Evolutionary conservation across 352 stramenopile species (phyloP), one percentile per base, ranked within the genome.

Genomic region (Phytophthora citrophthora): DNA sequence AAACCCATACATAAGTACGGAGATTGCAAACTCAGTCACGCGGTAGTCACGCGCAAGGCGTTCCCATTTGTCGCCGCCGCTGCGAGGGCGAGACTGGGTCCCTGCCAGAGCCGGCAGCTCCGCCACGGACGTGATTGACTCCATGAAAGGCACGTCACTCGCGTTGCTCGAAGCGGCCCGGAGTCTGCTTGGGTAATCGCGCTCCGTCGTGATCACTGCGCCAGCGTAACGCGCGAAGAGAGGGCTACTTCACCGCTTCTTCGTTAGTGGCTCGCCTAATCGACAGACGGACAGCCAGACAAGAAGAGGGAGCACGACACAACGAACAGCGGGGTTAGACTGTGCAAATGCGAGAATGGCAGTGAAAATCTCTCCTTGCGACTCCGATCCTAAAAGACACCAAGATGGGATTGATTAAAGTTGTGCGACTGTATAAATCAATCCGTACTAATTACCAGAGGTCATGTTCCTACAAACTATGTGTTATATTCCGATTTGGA

Each of bases 111-210:
- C 23, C 18, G 69, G 64, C 13, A 74, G 32, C 34, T 66, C 69
- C 1, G 53, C 20, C 36, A 55, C 39, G 1, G 69, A 77, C 43
- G 64, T 56, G 40, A 65, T 56, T 36, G 64, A 74, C 38, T 74
- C 64, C 69, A 77, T 77, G 43, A 77, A 77, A 2, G 69, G 64
- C 24, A 74, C 54, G 50, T 77, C 69, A 48, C 59, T 77, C 50
- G 55, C 60, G 55, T 62, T 64, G 59, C 68, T 73, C 16, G 54
- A 74, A 34, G 54, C 64, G 53, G 63, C 41, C 52, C 63, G 54
- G 10, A 59, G 39, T 18, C 49, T 48, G 12, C 15, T 31, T 39
- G 18, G 11, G 32, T 56, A 61, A 46, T 39, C 31, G 18, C 40
- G 26, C 16, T 54, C 44, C 26, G 53, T 56, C 34, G 68, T 73